Evolutionary conservation across 2,329 filamentous ascomycete species (phyloP).

Genomic region (Ilyonectria robusta): DNA sequence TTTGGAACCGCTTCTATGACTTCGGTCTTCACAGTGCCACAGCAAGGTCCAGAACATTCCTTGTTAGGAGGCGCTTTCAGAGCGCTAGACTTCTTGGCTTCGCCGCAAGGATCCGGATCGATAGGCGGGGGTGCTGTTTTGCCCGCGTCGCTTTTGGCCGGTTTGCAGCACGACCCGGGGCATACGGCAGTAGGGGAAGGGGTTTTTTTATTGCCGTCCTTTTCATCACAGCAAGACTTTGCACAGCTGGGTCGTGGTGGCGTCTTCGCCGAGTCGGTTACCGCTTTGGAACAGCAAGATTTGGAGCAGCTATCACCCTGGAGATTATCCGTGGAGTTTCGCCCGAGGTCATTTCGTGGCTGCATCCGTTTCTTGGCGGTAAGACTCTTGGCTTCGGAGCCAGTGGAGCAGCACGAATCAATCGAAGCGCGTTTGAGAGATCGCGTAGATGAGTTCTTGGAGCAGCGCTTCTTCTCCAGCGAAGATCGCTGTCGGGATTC

Average conservation of each 20-base stretch:
- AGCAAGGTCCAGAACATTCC: background rate
- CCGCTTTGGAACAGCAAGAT: constrained; percentile 9
- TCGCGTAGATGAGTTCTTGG: constrained; percentile 38
- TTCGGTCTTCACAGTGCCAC: background rate
- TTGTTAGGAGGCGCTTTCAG: background rate
- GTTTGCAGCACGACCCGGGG: constrained; percentile 28
- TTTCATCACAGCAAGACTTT: constrained; percentile 15
- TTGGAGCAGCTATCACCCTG: constrained; percentile 18
- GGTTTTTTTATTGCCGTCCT: background rate
- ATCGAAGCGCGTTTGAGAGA: constrained; percentile 40
- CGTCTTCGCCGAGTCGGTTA: background rate
- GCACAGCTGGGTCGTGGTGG: background rate
- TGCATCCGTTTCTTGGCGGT: constrained; percentile 29
- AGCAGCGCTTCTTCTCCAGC: constrained; percentile 43
- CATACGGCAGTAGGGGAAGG: background rate
- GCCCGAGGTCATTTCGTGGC: constrained; percentile 20
- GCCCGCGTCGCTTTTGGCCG: background rate
- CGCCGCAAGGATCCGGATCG: constrained; percentile 26
- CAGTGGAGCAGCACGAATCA: constrained; percentile 46
- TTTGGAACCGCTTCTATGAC: background rate
- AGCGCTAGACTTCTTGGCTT: background rate
- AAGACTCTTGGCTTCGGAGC: constrained; percentile 26
- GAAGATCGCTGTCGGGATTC: constrained; percentile 46
- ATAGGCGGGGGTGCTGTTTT: background rate
- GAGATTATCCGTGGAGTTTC: constrained; percentile 25